Percentiles rank a stretch among this genome's conserved stretches.
Evolutionary conservation across 192 early-diverging fungal genomes (phyloP).

Genomic region (Linderina pennispora): DNA sequence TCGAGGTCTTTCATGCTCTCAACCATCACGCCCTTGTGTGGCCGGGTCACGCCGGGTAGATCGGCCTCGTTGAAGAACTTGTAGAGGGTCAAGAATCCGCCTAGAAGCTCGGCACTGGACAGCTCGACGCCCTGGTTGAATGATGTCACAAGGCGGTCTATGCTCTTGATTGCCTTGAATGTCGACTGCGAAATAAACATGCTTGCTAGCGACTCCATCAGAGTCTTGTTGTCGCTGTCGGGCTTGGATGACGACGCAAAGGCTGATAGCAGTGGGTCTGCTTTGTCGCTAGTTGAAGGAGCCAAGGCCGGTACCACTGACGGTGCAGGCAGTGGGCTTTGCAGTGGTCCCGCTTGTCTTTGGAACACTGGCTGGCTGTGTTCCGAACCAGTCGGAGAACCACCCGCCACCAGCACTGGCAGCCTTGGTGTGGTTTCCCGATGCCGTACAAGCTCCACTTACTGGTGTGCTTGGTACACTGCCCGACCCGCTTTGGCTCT

Average conservation of each 20-base stretch:
- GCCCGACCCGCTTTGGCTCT: not conserved
- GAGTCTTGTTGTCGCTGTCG: conserved; percentile 21
- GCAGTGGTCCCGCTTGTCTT: no score
- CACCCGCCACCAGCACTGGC: conserved; percentile 8
- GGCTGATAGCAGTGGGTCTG: no score
- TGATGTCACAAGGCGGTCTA: conserved; percentile 32
- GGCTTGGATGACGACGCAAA: no score
- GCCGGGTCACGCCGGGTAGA: conserved; percentile 28
- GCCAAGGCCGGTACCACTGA: no score
- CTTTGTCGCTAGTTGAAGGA: no score
- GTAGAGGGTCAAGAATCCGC: conserved; percentile 58
- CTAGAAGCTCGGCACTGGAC: conserved; percentile 57
- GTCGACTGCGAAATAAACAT: conserved; percentile 45
- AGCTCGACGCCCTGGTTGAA: conserved; percentile 69
- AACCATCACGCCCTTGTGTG: conserved; percentile 23
- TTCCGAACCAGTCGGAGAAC: conserved; percentile 30
- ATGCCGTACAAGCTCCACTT: no score
- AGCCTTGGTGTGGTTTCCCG: conserved; percentile 1
- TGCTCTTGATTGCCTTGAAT: conserved; percentile 39
- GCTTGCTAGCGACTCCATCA: conserved; percentile 42
- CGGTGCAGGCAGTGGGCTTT: no score
- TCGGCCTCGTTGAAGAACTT: conserved; percentile 52
- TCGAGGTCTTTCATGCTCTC: conserved; percentile 41
- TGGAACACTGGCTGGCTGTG: not conserved
- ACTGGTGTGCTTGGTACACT: not conserved